Evolutionary conservation across 2,329 filamentous ascomycete species (phyloP), one percentile per base, ranked within the genome.

Genomic region (Fusarium oligoseptatum): DNA sequence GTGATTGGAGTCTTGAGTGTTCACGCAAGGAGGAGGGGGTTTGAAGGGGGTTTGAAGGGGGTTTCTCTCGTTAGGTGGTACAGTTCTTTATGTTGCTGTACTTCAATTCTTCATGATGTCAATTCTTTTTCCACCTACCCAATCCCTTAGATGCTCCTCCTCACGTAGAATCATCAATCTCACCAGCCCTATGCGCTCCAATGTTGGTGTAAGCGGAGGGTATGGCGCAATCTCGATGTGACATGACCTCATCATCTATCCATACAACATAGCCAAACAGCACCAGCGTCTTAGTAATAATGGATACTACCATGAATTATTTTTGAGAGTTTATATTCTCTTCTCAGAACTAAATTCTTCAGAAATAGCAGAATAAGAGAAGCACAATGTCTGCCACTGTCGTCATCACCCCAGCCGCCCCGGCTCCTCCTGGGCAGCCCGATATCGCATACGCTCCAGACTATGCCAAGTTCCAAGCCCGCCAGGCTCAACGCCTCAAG

Each of bases 371-470:
- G 37, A 63, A n/a, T 32, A 52, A 52, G 27, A 32, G 24, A 52
- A 10, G 1, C 48, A 37, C 10, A 27, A 71, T 71, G 69, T 71
- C 69, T 24, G 43, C 64, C 7, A 70, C 69, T 27, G 57, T 64
- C 7, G 68, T 60, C 2, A 41, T 73, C 4, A 65, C 64, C 0
- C 36, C 58, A 24, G 11, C 48, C 2, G 72, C 71, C 3, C 60
- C 66, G 2, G 60, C 64, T 5, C 72, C 68, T 6, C 68, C 71
- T 1, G 72, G 72, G 6, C 72, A 75, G 4, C 72, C 72, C 2
- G 69, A 75, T 14, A 75, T 75, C 4, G 10, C 63, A 1, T 75
- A 75, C 14, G 48, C 73, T 6, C 72, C 72, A 34, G 64, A 70
- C 27, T 70, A 72, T 9, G 43, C 69, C 0, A 75, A 61, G 12